Conservation (phyloP, 2,329 filamentous ascomycete genomes). For the Lomentospora prolificans region DNA sequence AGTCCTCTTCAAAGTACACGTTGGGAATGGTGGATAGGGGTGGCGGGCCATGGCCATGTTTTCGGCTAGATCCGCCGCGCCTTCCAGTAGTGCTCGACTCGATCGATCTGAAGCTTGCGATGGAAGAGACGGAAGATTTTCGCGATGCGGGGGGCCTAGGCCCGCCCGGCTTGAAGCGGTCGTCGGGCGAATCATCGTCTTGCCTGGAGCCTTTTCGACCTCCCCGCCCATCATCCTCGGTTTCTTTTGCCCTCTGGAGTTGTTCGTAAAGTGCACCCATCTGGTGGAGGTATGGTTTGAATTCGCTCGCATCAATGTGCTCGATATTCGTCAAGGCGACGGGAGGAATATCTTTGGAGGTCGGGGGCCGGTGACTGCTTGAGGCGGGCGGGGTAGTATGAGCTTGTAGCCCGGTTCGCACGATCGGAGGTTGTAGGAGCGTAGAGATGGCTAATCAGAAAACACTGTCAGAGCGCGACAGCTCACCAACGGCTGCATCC, state of each 20-base stretch:
- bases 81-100: conserved; percentile 25
- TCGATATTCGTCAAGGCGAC: conserved; percentile 84
- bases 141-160: conserved; percentile 27
- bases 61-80: conserved; percentile 41
- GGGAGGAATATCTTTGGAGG: conserved; percentile 81
- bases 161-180: conserved; percentile 35
- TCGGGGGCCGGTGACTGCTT: conserved; percentile 74
- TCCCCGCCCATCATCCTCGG: conserved; percentile 51
- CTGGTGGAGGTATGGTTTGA: conserved; percentile 74
- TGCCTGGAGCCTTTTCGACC: conserved; percentile 23
- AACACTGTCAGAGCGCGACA: background rate
- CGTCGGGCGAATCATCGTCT: conserved; percentile 32
- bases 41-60: conserved; percentile 61
- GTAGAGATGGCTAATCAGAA: conserved; percentile 67
- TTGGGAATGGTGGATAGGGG: conserved; percentile 84
- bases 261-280: conserved; percentile 84
- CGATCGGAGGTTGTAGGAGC: conserved; percentile 81
- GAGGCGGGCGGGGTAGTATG: conserved; percentile 60
- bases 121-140: conserved; percentile 33
- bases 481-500: background rate
- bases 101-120: conserved; percentile 26
- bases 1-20: conserved; percentile 92
- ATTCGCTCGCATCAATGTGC: conserved; percentile 68
- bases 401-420: conserved; percentile 76
- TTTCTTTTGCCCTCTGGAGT: conserved; percentile 73